These are phyloP conservation scores for Lavandula angustifolia DNA, from an alignment of 257 asterid species.

Conservation along the genomic window DNA sequence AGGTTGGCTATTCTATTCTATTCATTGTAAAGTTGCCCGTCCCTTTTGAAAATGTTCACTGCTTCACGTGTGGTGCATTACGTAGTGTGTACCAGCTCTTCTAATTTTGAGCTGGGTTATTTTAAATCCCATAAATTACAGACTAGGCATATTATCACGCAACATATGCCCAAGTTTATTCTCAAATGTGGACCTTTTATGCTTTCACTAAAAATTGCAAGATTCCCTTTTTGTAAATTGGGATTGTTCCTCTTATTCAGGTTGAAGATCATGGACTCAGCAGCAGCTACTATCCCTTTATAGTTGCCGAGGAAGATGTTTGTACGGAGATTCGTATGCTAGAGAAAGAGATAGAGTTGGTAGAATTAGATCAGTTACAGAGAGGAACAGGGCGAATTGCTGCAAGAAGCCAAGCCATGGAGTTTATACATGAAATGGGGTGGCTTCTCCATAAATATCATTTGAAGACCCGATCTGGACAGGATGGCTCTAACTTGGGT, in stretches of 20 bases:
- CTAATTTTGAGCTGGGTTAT: slow-evolving; percentile 8
- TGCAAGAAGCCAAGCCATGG: slow-evolving; percentile 51
- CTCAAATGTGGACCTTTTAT: not conserved
- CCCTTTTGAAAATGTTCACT: slow-evolving; percentile 1
- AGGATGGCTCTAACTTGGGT: slow-evolving; percentile 38
- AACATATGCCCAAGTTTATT: not conserved
- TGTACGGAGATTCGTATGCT: slow-evolving; percentile 73
- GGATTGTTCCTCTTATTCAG: slow-evolving; percentile 33
- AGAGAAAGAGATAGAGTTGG: slow-evolving; percentile 61
- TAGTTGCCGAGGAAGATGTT: slow-evolving; percentile 66
- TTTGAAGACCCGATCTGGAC: slow-evolving; percentile 43
- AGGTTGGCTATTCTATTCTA: slow-evolving; percentile 43
- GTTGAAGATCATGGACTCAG: slow-evolving; percentile 71
- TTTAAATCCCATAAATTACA: not conserved
- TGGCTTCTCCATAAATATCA: slow-evolving; percentile 70
- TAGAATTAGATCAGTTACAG: slow-evolving; percentile 35
- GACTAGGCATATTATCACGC: not conserved
- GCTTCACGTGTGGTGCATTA: slow-evolving; percentile 22
- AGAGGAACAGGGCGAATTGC: slow-evolving; percentile 39
- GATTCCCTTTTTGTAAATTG: slow-evolving; percentile 21
- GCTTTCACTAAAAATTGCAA: slow-evolving; percentile 1
- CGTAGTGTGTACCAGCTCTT: not conserved
- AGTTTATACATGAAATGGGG: slow-evolving; percentile 76
- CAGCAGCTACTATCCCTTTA: slow-evolving; percentile 70
- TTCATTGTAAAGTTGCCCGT: slow-evolving; percentile 12